Conservation (phyloP, 192 early-diverging fungal species). For the Ramicandelaber brevisporus region DNA sequence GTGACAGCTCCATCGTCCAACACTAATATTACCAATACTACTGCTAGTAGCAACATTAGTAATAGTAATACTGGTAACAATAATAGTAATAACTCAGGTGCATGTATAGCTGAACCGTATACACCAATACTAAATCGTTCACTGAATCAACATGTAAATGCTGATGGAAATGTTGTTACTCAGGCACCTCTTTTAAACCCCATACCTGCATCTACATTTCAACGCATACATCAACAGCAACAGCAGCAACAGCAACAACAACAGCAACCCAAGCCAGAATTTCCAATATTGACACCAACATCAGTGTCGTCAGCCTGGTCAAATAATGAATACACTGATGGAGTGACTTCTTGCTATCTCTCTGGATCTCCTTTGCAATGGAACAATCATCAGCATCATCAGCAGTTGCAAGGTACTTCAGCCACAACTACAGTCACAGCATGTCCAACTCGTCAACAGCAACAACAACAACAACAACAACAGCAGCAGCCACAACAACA, state of each 20-base stretch:
- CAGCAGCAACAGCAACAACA: conserved; percentile 7
- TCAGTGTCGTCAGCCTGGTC: no score
- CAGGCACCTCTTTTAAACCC: neutral
- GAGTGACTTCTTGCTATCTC: no score
- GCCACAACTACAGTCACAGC: conserved; percentile 2
- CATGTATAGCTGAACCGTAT: no score
- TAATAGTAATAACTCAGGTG: neutral
- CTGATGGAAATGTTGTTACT: no score
- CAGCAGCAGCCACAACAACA: conserved; percentile 4
- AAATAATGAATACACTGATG: no score
- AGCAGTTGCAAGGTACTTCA: neutral
- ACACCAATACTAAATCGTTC: no score
- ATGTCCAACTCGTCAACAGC: conserved; percentile 2
- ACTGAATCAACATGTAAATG: no score
- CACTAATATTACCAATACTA: neutral
- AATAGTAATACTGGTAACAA: neutral
- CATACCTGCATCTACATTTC: conserved; percentile 2
- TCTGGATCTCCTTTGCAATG: no score
- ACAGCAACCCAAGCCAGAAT: no score
- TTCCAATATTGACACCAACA: no score
- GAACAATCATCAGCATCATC: conserved; percentile 2
- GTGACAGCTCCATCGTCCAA: neutral
- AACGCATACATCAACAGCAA: conserved; percentile 4
- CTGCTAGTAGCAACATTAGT: neutral
- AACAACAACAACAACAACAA: neutral